Conservation (phyloP, 495 filamentous ascomycete species). For the Aspergillus biplanus region DNA sequence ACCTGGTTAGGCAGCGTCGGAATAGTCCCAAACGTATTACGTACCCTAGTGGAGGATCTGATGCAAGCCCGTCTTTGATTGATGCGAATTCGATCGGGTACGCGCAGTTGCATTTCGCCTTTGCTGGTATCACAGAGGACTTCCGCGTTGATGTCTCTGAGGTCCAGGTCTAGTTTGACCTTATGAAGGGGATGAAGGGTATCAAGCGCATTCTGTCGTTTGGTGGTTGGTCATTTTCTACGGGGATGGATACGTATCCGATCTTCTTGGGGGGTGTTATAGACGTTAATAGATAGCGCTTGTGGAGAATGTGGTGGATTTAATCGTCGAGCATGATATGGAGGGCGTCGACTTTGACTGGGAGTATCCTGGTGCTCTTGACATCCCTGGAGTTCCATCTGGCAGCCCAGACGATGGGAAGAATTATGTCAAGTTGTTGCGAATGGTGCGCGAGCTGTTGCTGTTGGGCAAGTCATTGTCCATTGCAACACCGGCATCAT, state of each 20-base stretch:
- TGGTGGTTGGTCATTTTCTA: constrained; percentile 53
- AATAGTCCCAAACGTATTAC: no score
- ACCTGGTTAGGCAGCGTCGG: no score
- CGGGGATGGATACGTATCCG: constrained; percentile 33
- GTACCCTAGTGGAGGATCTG: no score
- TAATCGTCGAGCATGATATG: constrained; percentile 2
- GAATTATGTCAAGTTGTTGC: constrained; percentile 35
- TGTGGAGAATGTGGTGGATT: constrained; percentile 22
- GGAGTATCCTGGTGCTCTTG: constrained; percentile 26
- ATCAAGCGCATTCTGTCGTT: constrained; percentile 45
- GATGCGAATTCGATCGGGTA: constrained; percentile 21
- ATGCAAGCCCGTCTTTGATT: no score
- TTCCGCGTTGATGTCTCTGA: constrained; percentile 32
- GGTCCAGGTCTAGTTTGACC: constrained; percentile 21
- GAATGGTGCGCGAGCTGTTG: constrained; percentile 3
- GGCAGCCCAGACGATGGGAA: constrained; percentile 19
- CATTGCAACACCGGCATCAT: constrained; percentile 31
- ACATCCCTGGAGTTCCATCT: constrained; percentile 43
- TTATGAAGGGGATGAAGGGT: constrained; percentile 26
- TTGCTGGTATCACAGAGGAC: constrained; percentile 37
- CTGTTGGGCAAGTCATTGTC: constrained; percentile 13
- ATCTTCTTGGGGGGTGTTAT: constrained; percentile 40
- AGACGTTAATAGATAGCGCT: background rate
- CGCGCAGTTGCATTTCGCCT: constrained; percentile 50
- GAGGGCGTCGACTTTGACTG: constrained; percentile 13